Base-by-base conservation (phyloP, 768 basidiomycete species). In the Termitomyces sp. region DNA sequence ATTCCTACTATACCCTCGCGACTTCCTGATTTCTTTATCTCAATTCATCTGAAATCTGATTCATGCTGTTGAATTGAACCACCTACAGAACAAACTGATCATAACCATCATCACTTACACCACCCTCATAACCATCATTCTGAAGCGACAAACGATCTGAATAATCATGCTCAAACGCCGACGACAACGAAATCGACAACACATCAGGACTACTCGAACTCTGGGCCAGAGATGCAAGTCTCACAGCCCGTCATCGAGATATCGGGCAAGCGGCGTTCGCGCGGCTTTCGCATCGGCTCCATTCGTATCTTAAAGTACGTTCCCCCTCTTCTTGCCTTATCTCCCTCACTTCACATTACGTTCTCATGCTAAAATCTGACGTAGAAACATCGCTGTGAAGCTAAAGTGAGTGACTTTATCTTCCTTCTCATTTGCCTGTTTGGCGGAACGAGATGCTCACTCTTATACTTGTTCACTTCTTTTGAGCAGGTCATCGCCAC, bases 241-340 rank as follows among this genome's bases (percentile, higher is more conserved):
- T 47, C 51, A 18, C 53, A 60, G 31, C 58, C 59, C 31, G 39
- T 58, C 50, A 58, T 62, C 54, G 45, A 63, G 41, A 58, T 57
- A 30, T 57, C 61, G 7, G 45, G 59, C 18, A 64, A 60, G 58
- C 46, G 57, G 30, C 63, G 61, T 22, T 58, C 55, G 52, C 58
- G 55, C 44, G 59, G 61, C 46, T 62, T 64, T 54, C 62, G 58
- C 22, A 60, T 66, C n/a, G 54, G 48, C 30, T 62, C 59, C 45
- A 63, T 61, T 50, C 65, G 64, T 34, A 65, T 66, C 9, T 51
- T 66, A 30, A 64, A 62, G 65, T 62, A 36, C 6, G 64, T 61
- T 20, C 37, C 24, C 24, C 50, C 47, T 42, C 52, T 41, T 42
- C 45, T 36, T 39, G 52, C 31, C 50, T 36, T 56, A 54, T 54